Base-by-base conservation (phyloP, 2,329 filamentous ascomycete genomes). In the Talaromyces sp. region DNA sequence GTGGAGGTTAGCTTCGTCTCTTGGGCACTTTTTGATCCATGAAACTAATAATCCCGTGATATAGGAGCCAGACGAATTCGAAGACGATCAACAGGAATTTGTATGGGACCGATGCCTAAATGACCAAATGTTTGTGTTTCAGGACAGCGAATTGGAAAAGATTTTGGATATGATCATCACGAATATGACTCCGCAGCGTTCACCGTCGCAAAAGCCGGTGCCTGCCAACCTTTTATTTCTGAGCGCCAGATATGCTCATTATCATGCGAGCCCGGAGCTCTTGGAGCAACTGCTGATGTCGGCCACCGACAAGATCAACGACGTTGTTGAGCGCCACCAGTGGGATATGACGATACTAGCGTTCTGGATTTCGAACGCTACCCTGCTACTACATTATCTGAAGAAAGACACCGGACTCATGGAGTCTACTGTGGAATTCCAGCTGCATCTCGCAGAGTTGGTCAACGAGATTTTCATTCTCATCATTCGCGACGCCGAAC, bases 331-430 rank as follows among this genome's bases (percentile, higher is more conserved):
- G 75, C 85, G 85, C 64, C 88, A 93, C 71, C 95, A 99, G 72
- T 98, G 95, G 95, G 95, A 99, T 72, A 99, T 99, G 95, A 99
- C 95, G 0, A 96, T 99, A 67, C 81, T 99, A 42, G 95, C 95
- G 2, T 99, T 99, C 72, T 99, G 95, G 95, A 92, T 97, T 70
- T 98, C 95, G 1, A 99, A 99, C 74, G 92, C 92, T 9, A 99
- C 95, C 0, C 79, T 99, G 44, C 80, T 99, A n/a, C 80, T 98
- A 58, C 93, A 99, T 75, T 99, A 99, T 72, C 81, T 99, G 59
- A 97, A 96, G 74, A 99, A 99, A 76, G 95, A 99, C 69, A 79
- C 84, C 6, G 93, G 92, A 0, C 79, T 98, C 19, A 84, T 93
- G 7, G 85, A 88, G 70, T 88, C 90, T 9, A 98, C 93, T 0